A percentile compares a stretch with the other conserved stretches of the same genome.
phyloP scores from a whole-genome alignment of 768 basidiomycete species.

The Coprinellus aureogranulatus region DNA sequence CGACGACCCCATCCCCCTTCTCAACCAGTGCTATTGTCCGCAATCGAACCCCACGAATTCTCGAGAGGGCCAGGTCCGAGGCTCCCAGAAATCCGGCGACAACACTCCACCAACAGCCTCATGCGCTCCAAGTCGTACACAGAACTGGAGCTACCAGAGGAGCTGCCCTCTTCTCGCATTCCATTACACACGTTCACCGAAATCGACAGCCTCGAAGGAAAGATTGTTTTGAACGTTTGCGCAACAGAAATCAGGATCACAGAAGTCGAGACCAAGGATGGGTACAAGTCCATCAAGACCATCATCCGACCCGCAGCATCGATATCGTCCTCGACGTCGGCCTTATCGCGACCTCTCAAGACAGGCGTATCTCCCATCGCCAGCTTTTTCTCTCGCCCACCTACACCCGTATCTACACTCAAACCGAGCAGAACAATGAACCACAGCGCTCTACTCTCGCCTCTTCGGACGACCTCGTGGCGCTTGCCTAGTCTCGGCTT shows the following conservation, averaged over 20 bases:
- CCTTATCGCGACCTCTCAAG: not conserved
- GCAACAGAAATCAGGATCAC: constrained; percentile 1
- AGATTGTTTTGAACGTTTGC: not conserved
- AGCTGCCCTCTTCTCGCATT: not conserved
- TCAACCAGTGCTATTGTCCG: not conserved
- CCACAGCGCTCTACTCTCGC: not conserved
- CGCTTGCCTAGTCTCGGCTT: constrained; percentile 1
- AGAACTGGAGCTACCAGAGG: not conserved
- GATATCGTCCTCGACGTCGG: not conserved
- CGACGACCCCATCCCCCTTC: not conserved
- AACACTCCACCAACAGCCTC: no score
- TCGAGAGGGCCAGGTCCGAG: no score
- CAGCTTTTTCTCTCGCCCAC: constrained; percentile 1
- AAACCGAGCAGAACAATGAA: not conserved
- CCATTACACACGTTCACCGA: not conserved
- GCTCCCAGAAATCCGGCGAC: no score
- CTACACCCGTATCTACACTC: not conserved
- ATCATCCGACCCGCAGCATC: constrained; percentile 1
- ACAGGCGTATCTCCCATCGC: not conserved
- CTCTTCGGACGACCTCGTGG: not conserved
- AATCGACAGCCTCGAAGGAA: not conserved
- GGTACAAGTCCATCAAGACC: constrained; percentile 1
- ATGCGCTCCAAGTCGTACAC: not conserved
- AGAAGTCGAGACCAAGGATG: not conserved
- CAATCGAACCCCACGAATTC: not conserved